phyloP scores from a whole-genome alignment of 129 eudicot species.

The Lactuca sativa region DNA sequence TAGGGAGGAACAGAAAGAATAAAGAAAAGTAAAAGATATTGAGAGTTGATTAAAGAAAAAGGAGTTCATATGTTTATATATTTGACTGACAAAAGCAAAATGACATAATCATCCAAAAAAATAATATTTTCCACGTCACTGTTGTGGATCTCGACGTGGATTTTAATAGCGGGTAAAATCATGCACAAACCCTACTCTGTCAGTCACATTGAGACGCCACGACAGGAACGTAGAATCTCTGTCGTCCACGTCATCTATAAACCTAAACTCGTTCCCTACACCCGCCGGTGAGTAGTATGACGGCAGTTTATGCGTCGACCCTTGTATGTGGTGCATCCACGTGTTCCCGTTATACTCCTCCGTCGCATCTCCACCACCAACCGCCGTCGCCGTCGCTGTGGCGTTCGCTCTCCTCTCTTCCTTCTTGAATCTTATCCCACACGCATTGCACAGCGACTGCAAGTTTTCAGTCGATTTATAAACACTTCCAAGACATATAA shows the following conservation, averaged over 20 bases:
- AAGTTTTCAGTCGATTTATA: background rate
- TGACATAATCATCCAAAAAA: conserved; percentile 2
- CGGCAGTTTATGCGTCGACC: conserved; percentile 55
- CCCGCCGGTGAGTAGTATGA: conserved; percentile 48
- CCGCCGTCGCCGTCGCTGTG: conserved; percentile 40
- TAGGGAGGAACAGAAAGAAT: conserved; percentile 29
- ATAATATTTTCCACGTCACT: conserved; percentile 29
- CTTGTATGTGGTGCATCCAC: conserved; percentile 43
- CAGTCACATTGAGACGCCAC: conserved; percentile 83
- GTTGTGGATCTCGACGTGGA: conserved; percentile 28
- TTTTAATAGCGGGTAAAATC: conserved; percentile 70
- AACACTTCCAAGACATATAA: background rate
- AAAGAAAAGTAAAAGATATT: conserved; percentile 29
- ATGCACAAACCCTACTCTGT: conserved; percentile 73
- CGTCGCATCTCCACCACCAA: conserved; percentile 30
- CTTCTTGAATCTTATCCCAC: conserved; percentile 95
- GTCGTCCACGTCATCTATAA: conserved; percentile 64
- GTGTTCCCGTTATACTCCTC: conserved; percentile 38
- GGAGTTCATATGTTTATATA: conserved; percentile 24
- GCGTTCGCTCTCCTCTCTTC: conserved; percentile 85
- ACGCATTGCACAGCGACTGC: conserved; percentile 97
- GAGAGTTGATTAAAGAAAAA: conserved; percentile 6
- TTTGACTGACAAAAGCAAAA: conserved; percentile 36
- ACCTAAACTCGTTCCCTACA: conserved; percentile 70
- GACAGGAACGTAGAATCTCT: conserved; percentile 68